These are phyloP conservation scores for Xylaria sp. DNA, from an alignment of 2,329 filamentous ascomycete genomes.

Conservation along the genomic window DNA sequence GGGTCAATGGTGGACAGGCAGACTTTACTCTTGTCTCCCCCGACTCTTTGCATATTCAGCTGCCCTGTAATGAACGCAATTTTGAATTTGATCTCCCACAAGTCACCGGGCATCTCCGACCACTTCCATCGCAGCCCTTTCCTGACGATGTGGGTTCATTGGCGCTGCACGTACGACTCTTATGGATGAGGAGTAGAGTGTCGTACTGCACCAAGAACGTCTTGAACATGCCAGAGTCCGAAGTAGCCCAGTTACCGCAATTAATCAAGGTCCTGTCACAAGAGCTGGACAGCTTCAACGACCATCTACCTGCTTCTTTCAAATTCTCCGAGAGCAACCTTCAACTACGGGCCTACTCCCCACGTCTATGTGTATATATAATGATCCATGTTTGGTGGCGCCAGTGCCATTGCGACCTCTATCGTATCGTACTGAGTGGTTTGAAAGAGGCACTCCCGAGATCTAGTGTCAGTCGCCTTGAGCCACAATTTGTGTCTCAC, in stretches of 20 bases:
- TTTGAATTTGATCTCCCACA: conserved; percentile 68
- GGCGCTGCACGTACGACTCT: conserved; percentile 65
- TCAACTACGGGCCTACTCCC: conserved; percentile 65
- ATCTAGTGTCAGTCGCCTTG: conserved; percentile 56
- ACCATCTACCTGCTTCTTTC: conserved; percentile 64
- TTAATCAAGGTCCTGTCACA: conserved; percentile 59
- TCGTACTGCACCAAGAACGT: conserved; percentile 63
- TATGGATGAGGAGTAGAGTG: conserved; percentile 65
- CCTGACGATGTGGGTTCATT: conserved; percentile 66
- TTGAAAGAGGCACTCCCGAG: conserved; percentile 62
- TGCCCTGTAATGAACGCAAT: conserved; percentile 62
- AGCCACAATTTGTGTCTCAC: conserved; percentile 60
- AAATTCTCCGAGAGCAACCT: conserved; percentile 67
- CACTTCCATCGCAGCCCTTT: conserved; percentile 56
- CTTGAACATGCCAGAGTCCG: conserved; percentile 54
- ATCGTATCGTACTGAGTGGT: conserved; percentile 62
- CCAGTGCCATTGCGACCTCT: conserved; percentile 67
- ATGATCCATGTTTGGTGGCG: conserved; percentile 71
- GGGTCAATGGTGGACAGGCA: conserved; percentile 57
- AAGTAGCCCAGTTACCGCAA: conserved; percentile 58
- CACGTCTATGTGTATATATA: conserved; percentile 65
- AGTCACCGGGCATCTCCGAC: conserved; percentile 58
- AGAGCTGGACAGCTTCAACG: conserved; percentile 62
- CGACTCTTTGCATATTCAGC: conserved; percentile 57
- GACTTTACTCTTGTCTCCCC: conserved; percentile 59